Conservation (phyloP, 2,329 filamentous ascomycete species). For the Arachnopeziza araneosa region DNA sequence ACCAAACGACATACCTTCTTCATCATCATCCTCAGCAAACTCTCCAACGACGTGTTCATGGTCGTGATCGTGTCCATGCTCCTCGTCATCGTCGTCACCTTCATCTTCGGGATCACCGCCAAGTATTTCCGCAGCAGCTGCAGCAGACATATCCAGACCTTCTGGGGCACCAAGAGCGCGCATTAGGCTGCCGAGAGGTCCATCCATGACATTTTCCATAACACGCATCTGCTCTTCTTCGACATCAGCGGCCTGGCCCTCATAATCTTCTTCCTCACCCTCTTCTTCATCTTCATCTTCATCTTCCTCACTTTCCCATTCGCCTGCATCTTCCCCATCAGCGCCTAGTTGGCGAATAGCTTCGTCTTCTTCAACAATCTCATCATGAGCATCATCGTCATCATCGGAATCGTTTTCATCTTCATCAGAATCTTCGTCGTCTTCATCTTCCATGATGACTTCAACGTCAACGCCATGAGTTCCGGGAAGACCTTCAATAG, state of each 20-base stretch:
- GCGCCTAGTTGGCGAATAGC: constrained; percentile 43
- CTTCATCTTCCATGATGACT: constrained; percentile 77
- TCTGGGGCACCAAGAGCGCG: constrained; percentile 39
- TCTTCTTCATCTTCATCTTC: constrained; percentile 51
- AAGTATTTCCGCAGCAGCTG: constrained; percentile 32
- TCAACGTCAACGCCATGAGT: constrained; percentile 56
- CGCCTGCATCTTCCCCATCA: constrained; percentile 55
- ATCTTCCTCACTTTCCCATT: constrained; percentile 59
- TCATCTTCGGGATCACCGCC: constrained; percentile 27
- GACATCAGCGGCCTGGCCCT: constrained; percentile 47
- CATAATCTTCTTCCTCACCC: constrained; percentile 49
- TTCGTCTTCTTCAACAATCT: constrained; percentile 60
- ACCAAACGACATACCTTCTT: constrained; percentile 41
- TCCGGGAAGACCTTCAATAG: constrained; percentile 69
- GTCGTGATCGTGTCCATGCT: constrained; percentile 45
- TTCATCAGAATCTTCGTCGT: constrained; percentile 55
- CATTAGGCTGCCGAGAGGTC: constrained; percentile 47
- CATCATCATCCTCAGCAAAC: constrained; percentile 54
- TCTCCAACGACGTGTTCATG: constrained; percentile 40
- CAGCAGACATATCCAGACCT: constrained; percentile 10
- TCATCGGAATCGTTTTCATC: constrained; percentile 49
- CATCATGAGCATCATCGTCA: constrained; percentile 47
- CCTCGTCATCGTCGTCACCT: constrained; percentile 34
- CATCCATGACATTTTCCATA: constrained; percentile 33
- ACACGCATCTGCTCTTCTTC: constrained; percentile 46